phyloP scores from a whole-genome alignment of 345 rosid genomes.

The Populus alba region DNA sequence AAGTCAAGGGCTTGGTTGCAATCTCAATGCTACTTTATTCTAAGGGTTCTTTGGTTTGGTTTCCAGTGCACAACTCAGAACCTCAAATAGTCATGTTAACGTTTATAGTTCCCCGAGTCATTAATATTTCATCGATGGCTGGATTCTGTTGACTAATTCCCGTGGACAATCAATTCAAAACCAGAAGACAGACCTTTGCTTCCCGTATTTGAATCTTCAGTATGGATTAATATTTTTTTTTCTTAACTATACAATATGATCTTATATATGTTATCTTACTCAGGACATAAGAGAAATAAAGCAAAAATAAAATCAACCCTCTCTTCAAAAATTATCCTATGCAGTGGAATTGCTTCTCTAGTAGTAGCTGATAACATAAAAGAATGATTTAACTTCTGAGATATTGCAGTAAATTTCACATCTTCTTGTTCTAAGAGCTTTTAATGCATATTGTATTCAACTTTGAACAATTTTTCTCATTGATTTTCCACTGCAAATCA shows the following conservation, averaged over 20 bases:
- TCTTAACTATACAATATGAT: not conserved
- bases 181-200: not conserved
- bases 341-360: too few species aligned
- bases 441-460: not conserved
- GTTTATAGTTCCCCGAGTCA: not conserved
- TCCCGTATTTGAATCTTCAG: not conserved
- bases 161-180: not conserved
- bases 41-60: not conserved
- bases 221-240: not conserved
- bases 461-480: too few species aligned
- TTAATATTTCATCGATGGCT: constrained; percentile 8
- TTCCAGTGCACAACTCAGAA: not conserved
- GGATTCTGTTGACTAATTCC: constrained; percentile 5
- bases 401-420: not conserved
- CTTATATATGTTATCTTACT: not conserved
- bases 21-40: constrained; percentile 28
- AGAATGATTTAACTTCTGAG: too few species aligned
- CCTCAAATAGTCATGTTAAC: not conserved
- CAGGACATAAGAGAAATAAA: not conserved
- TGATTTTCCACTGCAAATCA: not conserved
- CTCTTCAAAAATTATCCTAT: too few species aligned
- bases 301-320: not conserved
- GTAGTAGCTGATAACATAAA: too few species aligned
- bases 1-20: constrained; percentile 37
- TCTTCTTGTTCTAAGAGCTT: not conserved